Evolutionary conservation across 1,284 basidiomycete genomes (phyloP).

Genomic region (Porogramme epimiltina): DNA sequence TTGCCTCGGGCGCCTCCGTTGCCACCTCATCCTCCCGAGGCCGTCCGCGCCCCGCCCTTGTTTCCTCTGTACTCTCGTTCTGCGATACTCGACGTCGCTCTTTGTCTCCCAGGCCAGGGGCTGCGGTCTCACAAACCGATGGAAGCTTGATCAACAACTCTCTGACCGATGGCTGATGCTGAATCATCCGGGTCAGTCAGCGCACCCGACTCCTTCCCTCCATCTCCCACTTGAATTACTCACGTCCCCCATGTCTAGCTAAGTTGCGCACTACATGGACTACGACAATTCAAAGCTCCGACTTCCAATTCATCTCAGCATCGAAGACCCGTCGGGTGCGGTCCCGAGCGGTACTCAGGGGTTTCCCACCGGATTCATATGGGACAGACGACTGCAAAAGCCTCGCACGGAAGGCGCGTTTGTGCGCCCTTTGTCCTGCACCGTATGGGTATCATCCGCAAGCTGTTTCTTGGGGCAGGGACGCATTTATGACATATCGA

Average conservation of each 20-base stretch:
- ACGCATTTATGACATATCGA: no score
- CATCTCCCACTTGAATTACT: background rate
- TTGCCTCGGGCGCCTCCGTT: slow-evolving; percentile 4
- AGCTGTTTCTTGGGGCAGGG: no score
- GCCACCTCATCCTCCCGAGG: slow-evolving; percentile 13
- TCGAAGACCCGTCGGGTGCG: slow-evolving; percentile 1
- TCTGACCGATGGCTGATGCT: slow-evolving; percentile 1
- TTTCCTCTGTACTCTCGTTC: background rate
- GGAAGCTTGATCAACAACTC: no score
- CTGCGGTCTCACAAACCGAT: no score
- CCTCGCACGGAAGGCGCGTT: slow-evolving; percentile 16
- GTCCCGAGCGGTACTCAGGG: background rate
- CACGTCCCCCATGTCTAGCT: background rate
- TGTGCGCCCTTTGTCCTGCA: background rate
- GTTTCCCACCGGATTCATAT: background rate
- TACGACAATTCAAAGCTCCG: slow-evolving; percentile 1
- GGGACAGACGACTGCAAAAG: background rate
- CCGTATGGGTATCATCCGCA: no score
- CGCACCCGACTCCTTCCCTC: background rate
- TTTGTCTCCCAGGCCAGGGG: no score
- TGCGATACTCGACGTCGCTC: background rate
- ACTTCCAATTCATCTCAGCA: background rate
- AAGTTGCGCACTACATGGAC: no score
- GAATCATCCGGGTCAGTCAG: slow-evolving; percentile 8
- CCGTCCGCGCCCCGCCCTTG: background rate